These are phyloP conservation scores for Acacia confusa DNA, from an alignment of 306 rosid genomes.

Conservation along the genomic window DNA sequence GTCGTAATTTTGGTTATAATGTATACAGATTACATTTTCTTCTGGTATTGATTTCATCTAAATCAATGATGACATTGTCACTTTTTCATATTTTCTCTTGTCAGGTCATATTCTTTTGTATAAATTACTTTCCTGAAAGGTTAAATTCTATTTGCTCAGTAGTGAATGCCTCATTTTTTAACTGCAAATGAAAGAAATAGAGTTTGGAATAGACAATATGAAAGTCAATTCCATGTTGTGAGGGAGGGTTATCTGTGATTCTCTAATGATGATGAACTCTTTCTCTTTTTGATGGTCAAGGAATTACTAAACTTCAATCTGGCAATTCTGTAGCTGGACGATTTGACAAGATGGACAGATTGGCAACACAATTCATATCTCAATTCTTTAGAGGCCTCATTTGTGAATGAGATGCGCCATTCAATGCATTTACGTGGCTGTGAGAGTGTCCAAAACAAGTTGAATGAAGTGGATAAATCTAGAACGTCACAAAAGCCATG, in stretches of 20 bases:
- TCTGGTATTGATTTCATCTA: not conserved
- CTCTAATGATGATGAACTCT: not conserved
- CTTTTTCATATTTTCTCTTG: not conserved
- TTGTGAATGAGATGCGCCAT: constrained; percentile 59
- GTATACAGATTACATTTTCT: not conserved
- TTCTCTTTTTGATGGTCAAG: constrained; percentile 29
- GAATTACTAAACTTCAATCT: constrained; percentile 28
- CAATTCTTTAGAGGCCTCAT: constrained; percentile 78
- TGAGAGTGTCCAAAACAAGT: constrained; percentile 38
- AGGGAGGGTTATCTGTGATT: not conserved
- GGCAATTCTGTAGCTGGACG: constrained; percentile 43
- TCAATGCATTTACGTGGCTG: constrained; percentile 37
- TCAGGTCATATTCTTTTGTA: not conserved
- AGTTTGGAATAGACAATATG: not conserved
- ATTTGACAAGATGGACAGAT: constrained; percentile 71
- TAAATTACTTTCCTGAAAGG: constrained; percentile 15
- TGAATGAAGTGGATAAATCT: constrained; percentile 33
- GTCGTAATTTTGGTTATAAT: not conserved
- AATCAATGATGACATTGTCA: not conserved
- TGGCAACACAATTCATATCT: constrained; percentile 73
- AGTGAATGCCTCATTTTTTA: not conserved
- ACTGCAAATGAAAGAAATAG: constrained; percentile 10
- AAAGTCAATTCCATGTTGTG: not conserved
- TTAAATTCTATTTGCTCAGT: constrained; percentile 7
- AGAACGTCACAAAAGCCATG: constrained; percentile 38